Conservation (phyloP, 2,329 filamentous ascomycete genomes). For the Colletotrichum sublineola region DNA sequence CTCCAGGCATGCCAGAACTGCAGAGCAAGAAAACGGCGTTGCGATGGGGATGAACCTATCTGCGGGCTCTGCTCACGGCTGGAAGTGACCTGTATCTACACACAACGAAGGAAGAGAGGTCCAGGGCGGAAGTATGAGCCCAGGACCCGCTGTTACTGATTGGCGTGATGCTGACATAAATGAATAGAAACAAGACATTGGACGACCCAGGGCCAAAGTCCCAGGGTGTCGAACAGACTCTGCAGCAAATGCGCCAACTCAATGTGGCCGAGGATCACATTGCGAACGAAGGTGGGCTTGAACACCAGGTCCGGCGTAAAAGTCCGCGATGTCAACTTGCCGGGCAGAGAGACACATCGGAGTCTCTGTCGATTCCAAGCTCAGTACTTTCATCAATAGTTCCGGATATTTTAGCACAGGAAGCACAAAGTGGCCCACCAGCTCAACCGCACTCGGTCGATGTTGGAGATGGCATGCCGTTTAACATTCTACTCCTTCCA, state of each 20-base stretch:
- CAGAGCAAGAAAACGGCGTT: slow-evolving; percentile 33
- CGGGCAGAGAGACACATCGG: background rate
- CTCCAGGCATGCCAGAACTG: slow-evolving; percentile 35
- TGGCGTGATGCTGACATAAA: background rate
- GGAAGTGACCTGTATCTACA: slow-evolving; percentile 30
- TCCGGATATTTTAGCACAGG: background rate
- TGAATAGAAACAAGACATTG: slow-evolving; percentile 18
- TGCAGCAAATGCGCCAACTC: slow-evolving; percentile 12
- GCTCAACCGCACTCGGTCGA: background rate
- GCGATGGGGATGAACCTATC: slow-evolving; percentile 32
- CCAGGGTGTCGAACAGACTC: slow-evolving; percentile 10
- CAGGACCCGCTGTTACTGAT: no score
- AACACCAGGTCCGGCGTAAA: background rate
- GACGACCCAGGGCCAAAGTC: slow-evolving; percentile 5
- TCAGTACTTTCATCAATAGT: background rate
- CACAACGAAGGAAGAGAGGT: slow-evolving; percentile 32
- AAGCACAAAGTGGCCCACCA: background rate
- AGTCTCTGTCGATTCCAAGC: background rate
- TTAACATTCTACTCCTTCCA: background rate
- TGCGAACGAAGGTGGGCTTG: background rate
- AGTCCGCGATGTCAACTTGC: background rate
- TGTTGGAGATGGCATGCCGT: background rate
- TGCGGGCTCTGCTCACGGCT: slow-evolving; percentile 31
- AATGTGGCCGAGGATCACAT: slow-evolving; percentile 5
- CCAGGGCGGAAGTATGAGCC: slow-evolving; percentile 35